Evolutionary conservation across 176 grass and related monocot species (phyloP), one percentile per base, ranked within the genome.

Genomic region (Oryza brachyantha): DNA sequence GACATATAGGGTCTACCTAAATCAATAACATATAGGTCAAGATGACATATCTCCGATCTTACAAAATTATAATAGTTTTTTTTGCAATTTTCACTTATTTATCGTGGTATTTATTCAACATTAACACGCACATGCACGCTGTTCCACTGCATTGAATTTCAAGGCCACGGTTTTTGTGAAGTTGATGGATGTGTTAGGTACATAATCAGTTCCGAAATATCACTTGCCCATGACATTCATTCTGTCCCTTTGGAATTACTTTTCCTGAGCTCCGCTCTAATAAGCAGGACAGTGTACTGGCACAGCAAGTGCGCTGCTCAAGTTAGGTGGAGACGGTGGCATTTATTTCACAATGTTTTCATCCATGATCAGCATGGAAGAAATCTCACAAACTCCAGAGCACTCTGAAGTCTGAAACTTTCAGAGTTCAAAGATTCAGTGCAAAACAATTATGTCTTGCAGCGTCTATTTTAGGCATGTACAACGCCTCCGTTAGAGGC

Each of bases 281-380:
- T 57, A 39, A 14, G 46, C 46, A 59, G 62, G 70, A 50, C 32
- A 25, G 7, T 52, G 41, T 37, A 64, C 74, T 62, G 22, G 35
- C 1, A 27, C 55, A 38, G 25, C 13, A 2, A 37, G 21, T 39
- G 55, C 2, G 46, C 46, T 50, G 46, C 46, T 13, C 41, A 34
- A 24, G 68, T 35, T 66, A 2, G 68, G 11, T 38, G 50, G 16
- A 63, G 13, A 66, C 6, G 50, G 21, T 55, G 34, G 7, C 74
- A 78, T 78, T 84, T 16, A 84, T 64, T 13, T 55, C 35, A 37
- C 67, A 61, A 13, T 14, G 19, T n/a, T 28, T 28, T 17, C 12
- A 26, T 16, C 40, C 28, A 24, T 52, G 17, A 7, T 5, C 17
- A 26, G 13, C 22, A 52, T 24, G 24, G 36, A 16, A 25, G 58